phyloP scores from a whole-genome alignment of 1,284 basidiomycete genomes.

The Austroboletus novae-zelandiae region DNA sequence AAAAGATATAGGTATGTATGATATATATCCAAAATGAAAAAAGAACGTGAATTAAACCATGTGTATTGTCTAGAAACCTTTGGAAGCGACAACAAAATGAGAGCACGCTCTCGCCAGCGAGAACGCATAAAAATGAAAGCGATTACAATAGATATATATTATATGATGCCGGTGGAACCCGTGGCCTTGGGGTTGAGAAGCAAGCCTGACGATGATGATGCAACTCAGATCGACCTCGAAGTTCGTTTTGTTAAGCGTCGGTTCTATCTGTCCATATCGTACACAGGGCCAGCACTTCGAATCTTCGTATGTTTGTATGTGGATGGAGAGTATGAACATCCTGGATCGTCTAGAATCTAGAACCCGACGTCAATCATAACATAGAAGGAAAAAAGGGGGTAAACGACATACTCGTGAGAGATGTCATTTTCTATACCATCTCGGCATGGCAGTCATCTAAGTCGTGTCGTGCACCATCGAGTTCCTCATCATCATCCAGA shows the following conservation, averaged over 20 bases:
- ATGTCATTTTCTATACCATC: neutral
- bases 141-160: slow-evolving; percentile 11
- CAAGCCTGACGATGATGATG: neutral
- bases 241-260: neutral
- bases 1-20: neutral
- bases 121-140: neutral
- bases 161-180: neutral
- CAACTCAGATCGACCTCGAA: neutral
- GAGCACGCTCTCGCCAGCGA: slow-evolving; percentile 6
- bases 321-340: neutral
- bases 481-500: neutral
- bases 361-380: neutral
- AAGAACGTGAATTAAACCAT: slow-evolving; percentile 26
- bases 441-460: slow-evolving; percentile 10
- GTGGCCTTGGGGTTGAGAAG: neutral
- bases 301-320: neutral
- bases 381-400: neutral
- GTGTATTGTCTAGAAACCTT: slow-evolving; percentile 10
- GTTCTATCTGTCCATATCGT: slow-evolving; percentile 16
- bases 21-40: neutral
- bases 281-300: slow-evolving; percentile 21
- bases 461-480: neutral
- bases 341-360: slow-evolving; percentile 11
- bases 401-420: neutral
- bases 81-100: neutral